A percentile compares a stretch with the other conserved stretches of the same genome.
Conservation (phyloP, 495 filamentous ascomycete species). For the Coniosporium apollinis region DNA sequence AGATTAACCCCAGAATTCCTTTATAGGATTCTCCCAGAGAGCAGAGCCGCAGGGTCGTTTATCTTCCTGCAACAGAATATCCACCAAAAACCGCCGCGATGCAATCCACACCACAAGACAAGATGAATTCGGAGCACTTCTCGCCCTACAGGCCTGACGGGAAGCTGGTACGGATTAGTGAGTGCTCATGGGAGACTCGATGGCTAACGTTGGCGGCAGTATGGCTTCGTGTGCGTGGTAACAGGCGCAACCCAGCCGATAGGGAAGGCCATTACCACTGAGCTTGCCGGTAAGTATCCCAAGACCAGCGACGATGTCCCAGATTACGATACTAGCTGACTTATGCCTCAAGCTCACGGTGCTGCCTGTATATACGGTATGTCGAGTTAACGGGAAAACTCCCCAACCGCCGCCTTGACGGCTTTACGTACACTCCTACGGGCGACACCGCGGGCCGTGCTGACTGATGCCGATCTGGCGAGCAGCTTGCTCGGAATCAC, state of each 20-base stretch:
- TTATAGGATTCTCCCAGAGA: no score
- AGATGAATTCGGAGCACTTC: conserved; percentile 29
- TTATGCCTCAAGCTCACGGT: conserved; percentile 33
- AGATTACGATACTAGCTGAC: conserved; percentile 8
- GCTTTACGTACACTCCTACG: no score
- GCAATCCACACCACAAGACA: no score
- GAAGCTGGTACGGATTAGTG: conserved; percentile 31
- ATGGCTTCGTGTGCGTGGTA: conserved; percentile 47
- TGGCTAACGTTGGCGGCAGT: conserved; percentile 16
- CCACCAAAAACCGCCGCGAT: no score
- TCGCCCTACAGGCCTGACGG: conserved; percentile 42
- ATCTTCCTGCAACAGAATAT: no score
- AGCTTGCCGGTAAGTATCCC: conserved; percentile 33
- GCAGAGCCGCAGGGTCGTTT: no score
- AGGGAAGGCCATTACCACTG: conserved; percentile 38
- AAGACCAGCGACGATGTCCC: background rate
- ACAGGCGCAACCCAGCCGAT: conserved; percentile 41
- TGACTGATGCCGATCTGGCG: no score
- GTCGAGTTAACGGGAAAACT: no score
- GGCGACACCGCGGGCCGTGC: no score
- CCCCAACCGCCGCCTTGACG: no score
- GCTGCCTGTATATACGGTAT: conserved; percentile 45
- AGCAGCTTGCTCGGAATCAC: conserved; percentile 18
- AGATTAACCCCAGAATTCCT: no score
- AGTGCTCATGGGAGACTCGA: background rate